Conservation (phyloP, 2,329 filamentous ascomycete species). For the Xylariaceae sp. region DNA sequence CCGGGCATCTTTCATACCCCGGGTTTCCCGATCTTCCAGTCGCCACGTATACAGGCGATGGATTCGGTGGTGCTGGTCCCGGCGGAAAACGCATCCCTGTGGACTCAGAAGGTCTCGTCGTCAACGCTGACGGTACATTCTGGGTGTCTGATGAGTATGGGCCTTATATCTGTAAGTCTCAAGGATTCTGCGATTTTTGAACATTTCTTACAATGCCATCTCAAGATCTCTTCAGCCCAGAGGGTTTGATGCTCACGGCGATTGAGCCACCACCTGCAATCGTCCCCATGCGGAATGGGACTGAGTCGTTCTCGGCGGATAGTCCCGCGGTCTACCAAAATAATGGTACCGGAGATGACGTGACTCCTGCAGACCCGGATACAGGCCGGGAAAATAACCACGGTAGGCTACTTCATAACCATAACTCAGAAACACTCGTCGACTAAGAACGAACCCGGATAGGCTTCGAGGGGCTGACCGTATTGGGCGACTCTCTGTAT, state of each 20-base stretch:
- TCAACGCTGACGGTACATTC: slow-evolving; percentile 57
- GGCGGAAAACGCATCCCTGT: slow-evolving; percentile 58
- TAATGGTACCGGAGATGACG: slow-evolving; percentile 39
- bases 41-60: slow-evolving; percentile 62
- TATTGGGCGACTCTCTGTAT: slow-evolving; percentile 61
- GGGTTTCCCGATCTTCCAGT: slow-evolving; percentile 61
- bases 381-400: slow-evolving; percentile 69
- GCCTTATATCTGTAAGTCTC: slow-evolving; percentile 59
- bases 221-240: slow-evolving; percentile 43
- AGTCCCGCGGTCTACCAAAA: slow-evolving; percentile 57
- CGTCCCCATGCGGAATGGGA: slow-evolving; percentile 60
- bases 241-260: slow-evolving; percentile 58
- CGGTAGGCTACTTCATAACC: slow-evolving; percentile 29
- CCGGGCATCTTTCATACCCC: slow-evolving; percentile 48
- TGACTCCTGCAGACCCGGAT: slow-evolving; percentile 50
- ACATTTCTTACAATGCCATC: slow-evolving; percentile 3
- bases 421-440: slow-evolving; percentile 1
- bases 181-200: not conserved
- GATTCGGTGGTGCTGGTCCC: slow-evolving; percentile 58
- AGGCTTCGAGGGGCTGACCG: slow-evolving; percentile 64
- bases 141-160: slow-evolving; percentile 71
- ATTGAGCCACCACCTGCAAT: slow-evolving; percentile 62
- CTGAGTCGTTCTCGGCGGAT: slow-evolving; percentile 59
- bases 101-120: slow-evolving; percentile 63
- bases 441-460: not conserved